Evolutionary conservation across 768 basidiomycete genomes (phyloP).

Genomic region (Exidia glandulosa): DNA sequence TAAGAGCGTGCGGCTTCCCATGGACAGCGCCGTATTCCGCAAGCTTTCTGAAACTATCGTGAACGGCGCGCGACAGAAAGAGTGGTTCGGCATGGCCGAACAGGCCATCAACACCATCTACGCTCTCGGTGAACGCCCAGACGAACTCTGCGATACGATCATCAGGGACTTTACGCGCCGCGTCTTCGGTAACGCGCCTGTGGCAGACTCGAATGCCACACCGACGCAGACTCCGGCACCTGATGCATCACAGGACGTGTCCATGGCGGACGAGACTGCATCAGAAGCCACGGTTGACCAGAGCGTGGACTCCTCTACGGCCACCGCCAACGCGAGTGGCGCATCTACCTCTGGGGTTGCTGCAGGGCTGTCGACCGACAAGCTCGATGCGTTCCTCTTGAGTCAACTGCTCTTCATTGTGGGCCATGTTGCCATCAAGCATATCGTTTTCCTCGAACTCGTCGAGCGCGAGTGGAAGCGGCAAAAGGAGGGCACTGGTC

Average conservation of each 20-base stretch:
- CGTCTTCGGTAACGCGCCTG: slow-evolving; percentile 40
- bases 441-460: slow-evolving; percentile 90
- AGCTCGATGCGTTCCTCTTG: slow-evolving; percentile 77
- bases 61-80: slow-evolving; percentile 67
- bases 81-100: slow-evolving; percentile 96
- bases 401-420: slow-evolving; percentile 93
- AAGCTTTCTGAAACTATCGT: slow-evolving; percentile 76
- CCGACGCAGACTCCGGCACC: background rate
- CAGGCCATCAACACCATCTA: slow-evolving; percentile 96
- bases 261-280: slow-evolving; percentile 24
- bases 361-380: slow-evolving; percentile 27
- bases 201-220: background rate
- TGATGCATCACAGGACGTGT: slow-evolving; percentile 4
- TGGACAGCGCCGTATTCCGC: slow-evolving; percentile 77
- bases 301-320: slow-evolving; percentile 14
- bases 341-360: too few relatives aligned
- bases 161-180: slow-evolving; percentile 71
- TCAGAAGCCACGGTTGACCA: slow-evolving; percentile 44
- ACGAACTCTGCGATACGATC: slow-evolving; percentile 65
- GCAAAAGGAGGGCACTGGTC: slow-evolving; percentile 69
- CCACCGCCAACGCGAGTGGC: slow-evolving; percentile 7
- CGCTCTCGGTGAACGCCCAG: slow-evolving; percentile 87
- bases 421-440: slow-evolving; percentile 95
- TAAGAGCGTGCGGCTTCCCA: slow-evolving; percentile 74
- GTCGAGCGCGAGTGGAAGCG: slow-evolving; percentile 95